Percentiles rank a stretch among this genome's conserved stretches.
These are phyloP conservation scores for Neonothopanus nambi DNA, from an alignment of 1,284 basidiomycete genomes.

Conservation along the genomic window DNA sequence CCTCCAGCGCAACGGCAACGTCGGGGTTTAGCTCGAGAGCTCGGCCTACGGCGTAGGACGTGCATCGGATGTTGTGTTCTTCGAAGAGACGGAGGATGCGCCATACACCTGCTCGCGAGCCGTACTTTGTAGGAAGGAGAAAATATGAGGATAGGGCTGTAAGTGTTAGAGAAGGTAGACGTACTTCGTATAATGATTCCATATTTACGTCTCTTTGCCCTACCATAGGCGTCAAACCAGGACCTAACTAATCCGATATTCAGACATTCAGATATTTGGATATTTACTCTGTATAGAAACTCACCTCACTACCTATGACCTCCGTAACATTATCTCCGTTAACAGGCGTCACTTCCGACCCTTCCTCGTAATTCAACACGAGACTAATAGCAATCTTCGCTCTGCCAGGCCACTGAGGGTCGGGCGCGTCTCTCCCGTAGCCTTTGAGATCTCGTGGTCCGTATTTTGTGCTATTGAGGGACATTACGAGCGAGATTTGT, in stretches of 20 bases:
- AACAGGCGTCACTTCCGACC: conserved; percentile 13
- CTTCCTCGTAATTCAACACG: conserved; percentile 14
- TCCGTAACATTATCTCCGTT: conserved; percentile 15
- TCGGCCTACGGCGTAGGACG: conserved; percentile 11
- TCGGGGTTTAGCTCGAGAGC: conserved; percentile 15
- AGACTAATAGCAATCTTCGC: conserved; percentile 17
- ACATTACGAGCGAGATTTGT: too few relatives aligned
- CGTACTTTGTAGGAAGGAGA: conserved; percentile 12
- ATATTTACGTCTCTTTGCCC: conserved; percentile 16
- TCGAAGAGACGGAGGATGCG: conserved; percentile 15
- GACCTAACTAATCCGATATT: conserved; percentile 3
- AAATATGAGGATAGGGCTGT: too few relatives aligned
- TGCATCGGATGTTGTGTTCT: conserved; percentile 13
- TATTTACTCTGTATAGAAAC: background rate
- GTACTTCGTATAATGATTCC: conserved; percentile 12
- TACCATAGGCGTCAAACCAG: conserved; percentile 12
- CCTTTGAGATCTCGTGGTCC: conserved; percentile 12
- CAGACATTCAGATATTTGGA: too few relatives aligned
- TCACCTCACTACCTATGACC: conserved; percentile 11
- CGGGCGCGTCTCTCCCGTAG: conserved; percentile 14
- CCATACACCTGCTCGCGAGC: conserved; percentile 17
- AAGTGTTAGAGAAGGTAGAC: background rate
- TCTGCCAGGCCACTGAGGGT: conserved; percentile 16
- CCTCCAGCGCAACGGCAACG: conserved; percentile 12
- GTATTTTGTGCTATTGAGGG: conserved; percentile 3